Conservation (phyloP, 768 basidiomycete species). For the Auricularia heimuer region DNA sequence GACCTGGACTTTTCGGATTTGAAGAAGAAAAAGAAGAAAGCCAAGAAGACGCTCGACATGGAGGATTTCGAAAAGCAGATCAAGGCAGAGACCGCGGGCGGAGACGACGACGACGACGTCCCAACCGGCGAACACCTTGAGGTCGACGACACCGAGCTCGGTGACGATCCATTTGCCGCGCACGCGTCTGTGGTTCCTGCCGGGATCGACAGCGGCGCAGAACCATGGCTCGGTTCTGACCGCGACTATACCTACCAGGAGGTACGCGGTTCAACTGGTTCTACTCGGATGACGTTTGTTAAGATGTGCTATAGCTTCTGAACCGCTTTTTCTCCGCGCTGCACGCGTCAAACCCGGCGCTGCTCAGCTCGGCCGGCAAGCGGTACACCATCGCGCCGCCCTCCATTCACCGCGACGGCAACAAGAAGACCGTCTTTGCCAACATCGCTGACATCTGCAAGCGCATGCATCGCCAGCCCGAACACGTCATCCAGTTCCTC, state of each 20-base stretch:
- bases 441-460: constrained; percentile 97
- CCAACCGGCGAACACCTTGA: constrained; percentile 27
- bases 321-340: constrained; percentile 85
- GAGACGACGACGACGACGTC: constrained; percentile 46
- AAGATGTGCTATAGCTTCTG: constrained; percentile 53
- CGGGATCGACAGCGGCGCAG: constrained; percentile 62
- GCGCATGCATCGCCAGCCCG: constrained; percentile 95
- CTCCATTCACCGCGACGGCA: constrained; percentile 87
- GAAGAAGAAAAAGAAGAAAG: constrained; percentile 90
- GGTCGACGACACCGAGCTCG: constrained; percentile 50
- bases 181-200: constrained; percentile 36
- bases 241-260: constrained; percentile 95
- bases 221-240: constrained; percentile 87
- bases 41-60: constrained; percentile 83
- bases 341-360: constrained; percentile 88
- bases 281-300: background rate
- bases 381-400: constrained; percentile 97
- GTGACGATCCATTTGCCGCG: constrained; percentile 62
- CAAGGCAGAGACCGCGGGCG: constrained; percentile 51
- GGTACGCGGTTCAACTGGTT: constrained; percentile 31
- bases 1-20: constrained; percentile 92
- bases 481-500: constrained; percentile 94
- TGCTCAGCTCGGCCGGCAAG: constrained; percentile 75
- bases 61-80: constrained; percentile 94
- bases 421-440: constrained; percentile 95